Evolutionary conservation across 345 rosid genomes (phyloP), one percentile per base, ranked within the genome.

Genomic region (Kandelia obovata): DNA sequence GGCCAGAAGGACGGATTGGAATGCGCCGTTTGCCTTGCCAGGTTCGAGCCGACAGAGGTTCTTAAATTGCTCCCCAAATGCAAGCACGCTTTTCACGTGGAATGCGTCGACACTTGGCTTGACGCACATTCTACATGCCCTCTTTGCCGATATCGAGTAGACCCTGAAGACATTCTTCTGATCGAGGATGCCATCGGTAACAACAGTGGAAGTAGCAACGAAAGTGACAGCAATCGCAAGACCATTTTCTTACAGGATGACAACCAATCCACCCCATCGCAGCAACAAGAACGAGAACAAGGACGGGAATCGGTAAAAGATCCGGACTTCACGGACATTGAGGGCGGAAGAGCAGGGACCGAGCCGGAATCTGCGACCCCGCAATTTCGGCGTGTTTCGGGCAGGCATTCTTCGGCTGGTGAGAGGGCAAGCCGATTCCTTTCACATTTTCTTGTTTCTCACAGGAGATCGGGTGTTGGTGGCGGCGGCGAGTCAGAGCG

Each of bases 101-200:
- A 93, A 64, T 91, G 98, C 64, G 91, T 93, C 27, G 98, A 91
- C 71, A 91, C 96, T 30, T 93, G 98, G 98, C 97, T 93, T 13
- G 98, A 93, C 67, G 92, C 88, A 1, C 98, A 91, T 61, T 93
- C 97, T 32, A 91, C 97, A 17, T 93, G 98, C 64, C 98, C 98
- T 47, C 96, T 93, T 37, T 93, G 98, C 69, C 90, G 98, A 28
- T 83, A 78, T 84, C 87, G 94, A 47, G 97, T 93, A 64, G 89
- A 93, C 78, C 96, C 96, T 6, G 98, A 93, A 79, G 97, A 93
- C 67, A 73, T 93, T 39, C 89, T 91, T 56, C 69, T 92, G 67
- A 72, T 84, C 37, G 78, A 75, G 25, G 85, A 79, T n/a, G 71
- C 70, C 74, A 58, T 68, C 60, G 5, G 10, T 16, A 27, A 77